phyloP scores from a whole-genome alignment of 2,329 filamentous ascomycete genomes.

The Clathrospora elynae region DNA sequence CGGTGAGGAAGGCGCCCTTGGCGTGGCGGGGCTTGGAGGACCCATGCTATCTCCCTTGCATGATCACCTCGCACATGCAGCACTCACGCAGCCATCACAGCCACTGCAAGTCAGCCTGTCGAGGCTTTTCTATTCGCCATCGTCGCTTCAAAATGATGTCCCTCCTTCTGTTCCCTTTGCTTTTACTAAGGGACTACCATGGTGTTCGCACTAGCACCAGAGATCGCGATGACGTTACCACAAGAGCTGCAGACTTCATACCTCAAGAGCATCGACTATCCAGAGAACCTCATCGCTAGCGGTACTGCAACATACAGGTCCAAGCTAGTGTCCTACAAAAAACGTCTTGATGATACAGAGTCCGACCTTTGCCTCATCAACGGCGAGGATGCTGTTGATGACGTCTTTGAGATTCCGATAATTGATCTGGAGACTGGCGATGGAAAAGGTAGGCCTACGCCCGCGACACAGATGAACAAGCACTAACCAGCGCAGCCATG shows the following conservation, averaged over 20 bases:
- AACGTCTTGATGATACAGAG: constrained; percentile 14
- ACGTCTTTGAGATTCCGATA: constrained; percentile 20
- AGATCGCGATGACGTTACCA: constrained; percentile 4
- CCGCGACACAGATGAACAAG: not conserved
- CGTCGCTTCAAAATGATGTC: constrained; percentile 2
- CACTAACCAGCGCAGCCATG: constrained; percentile 1
- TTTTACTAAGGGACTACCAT: not conserved
- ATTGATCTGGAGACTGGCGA: constrained; percentile 16
- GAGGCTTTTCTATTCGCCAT: constrained; percentile 3
- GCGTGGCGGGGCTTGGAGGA: constrained; percentile 2
- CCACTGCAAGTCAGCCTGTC: constrained; percentile 6
- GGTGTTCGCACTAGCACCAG: not conserved
- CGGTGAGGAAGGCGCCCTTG: constrained; percentile 4
- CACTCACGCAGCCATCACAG: constrained; percentile 1
- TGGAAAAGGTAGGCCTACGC: constrained; percentile 10
- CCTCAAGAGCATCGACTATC: constrained; percentile 13
- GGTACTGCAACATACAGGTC: constrained; percentile 15
- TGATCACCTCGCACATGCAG: constrained; percentile 1
- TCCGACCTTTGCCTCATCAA: constrained; percentile 17
- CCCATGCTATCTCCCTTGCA: not conserved
- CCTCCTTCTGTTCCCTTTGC: not conserved
- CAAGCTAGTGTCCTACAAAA: constrained; percentile 17
- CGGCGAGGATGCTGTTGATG: constrained; percentile 8
- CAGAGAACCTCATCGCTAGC: constrained; percentile 18
- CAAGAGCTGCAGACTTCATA: constrained; percentile 14